These are phyloP conservation scores for Cladosporium colombiae DNA, from an alignment of 2,329 filamentous ascomycete species.

Conservation along the genomic window DNA sequence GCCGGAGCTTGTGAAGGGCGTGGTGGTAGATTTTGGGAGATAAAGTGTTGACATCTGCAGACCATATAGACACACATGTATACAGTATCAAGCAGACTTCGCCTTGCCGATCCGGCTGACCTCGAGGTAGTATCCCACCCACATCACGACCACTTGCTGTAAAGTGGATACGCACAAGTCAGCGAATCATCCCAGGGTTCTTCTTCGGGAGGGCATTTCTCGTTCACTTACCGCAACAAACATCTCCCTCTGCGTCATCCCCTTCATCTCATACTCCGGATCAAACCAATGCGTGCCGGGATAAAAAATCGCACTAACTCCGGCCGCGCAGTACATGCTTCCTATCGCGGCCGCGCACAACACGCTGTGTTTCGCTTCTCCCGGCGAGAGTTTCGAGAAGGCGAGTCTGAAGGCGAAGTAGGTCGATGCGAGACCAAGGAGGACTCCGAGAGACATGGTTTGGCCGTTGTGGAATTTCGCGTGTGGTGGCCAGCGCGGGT, in stretches of 20 bases:
- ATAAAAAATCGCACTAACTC: slow-evolving; percentile 49
- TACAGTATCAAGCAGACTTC: slow-evolving; percentile 20
- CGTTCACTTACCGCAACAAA: slow-evolving; percentile 28
- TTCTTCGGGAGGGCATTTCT: too few species aligned
- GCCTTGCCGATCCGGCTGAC: slow-evolving; percentile 25
- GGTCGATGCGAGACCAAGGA: slow-evolving; percentile 41
- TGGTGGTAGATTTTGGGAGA: slow-evolving; percentile 60
- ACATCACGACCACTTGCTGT: slow-evolving; percentile 29
- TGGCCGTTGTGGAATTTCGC: slow-evolving; percentile 57
- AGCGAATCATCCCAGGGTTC: too few species aligned
- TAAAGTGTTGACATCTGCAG: not conserved
- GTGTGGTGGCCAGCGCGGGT: slow-evolving; percentile 53
- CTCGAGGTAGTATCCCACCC: slow-evolving; percentile 38
- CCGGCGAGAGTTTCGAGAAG: not conserved
- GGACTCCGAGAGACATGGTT: slow-evolving; percentile 51
- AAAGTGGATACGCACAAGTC: not conserved
- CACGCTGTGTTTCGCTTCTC: slow-evolving; percentile 26
- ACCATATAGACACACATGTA: too few species aligned
- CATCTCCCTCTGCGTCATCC: slow-evolving; percentile 39
- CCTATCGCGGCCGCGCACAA: slow-evolving; percentile 43
- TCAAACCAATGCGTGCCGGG: slow-evolving; percentile 48
- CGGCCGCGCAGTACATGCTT: slow-evolving; percentile 48
- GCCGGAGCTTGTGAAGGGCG: slow-evolving; percentile 55
- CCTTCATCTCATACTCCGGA: slow-evolving; percentile 47
- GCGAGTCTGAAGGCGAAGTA: slow-evolving; percentile 40